phyloP scores from a whole-genome alignment of 2,329 filamentous ascomycete genomes.

The Aspergillus luchuensis region DNA sequence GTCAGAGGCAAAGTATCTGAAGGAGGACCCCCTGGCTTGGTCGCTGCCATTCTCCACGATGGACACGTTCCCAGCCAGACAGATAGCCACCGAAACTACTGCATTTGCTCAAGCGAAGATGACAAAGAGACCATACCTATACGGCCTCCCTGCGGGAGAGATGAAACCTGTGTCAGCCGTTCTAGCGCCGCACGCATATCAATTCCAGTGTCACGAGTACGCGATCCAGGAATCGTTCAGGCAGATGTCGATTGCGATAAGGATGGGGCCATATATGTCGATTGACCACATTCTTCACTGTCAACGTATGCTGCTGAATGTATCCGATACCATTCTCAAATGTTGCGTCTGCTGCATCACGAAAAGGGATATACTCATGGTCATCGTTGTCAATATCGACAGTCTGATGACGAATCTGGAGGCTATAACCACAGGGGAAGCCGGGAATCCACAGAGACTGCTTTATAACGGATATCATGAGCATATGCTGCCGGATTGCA shows the following conservation, averaged over 20 bases:
- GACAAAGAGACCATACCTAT: slow-evolving; percentile 4
- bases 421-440: slow-evolving; percentile 20
- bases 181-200: slow-evolving; percentile 7
- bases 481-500: slow-evolving; percentile 10
- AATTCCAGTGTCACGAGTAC: slow-evolving; percentile 30
- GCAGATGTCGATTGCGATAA: slow-evolving; percentile 21
- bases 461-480: slow-evolving; percentile 16
- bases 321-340: slow-evolving; percentile 33
- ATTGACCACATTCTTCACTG: slow-evolving; percentile 32
- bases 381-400: slow-evolving; percentile 35
- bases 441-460: slow-evolving; percentile 15
- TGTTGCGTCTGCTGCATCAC: slow-evolving; percentile 30
- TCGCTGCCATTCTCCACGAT: slow-evolving; percentile 12
- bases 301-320: slow-evolving; percentile 31
- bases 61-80: neutral
- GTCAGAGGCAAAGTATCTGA: slow-evolving; percentile 10
- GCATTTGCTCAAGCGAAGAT: slow-evolving; percentile 3
- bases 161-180: neutral
- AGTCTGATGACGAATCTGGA: slow-evolving; percentile 31
- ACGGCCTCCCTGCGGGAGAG: slow-evolving; percentile 8
- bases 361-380: slow-evolving; percentile 31
- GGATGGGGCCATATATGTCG: slow-evolving; percentile 19
- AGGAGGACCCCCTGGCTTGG: slow-evolving; percentile 11
- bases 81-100: neutral
- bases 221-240: slow-evolving; percentile 27